Percentiles rank a stretch among this genome's conserved stretches.
These are phyloP conservation scores for Flaveria robusta DNA, from an alignment of 129 eudicot species.

Conservation along the genomic window DNA sequence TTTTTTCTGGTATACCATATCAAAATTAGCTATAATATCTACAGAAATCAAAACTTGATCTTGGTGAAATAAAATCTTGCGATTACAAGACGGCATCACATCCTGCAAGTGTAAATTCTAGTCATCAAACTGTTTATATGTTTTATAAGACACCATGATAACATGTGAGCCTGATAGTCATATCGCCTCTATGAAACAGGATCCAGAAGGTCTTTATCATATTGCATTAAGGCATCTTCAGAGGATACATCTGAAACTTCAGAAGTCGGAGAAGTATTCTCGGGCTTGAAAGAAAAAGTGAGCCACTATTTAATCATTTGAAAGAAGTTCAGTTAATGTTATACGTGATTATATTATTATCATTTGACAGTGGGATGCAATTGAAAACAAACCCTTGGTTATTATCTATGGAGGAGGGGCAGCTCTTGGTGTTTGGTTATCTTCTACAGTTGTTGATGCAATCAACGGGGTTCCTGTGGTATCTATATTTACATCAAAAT, in stretches of 20 bases:
- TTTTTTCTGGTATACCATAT: too few species aligned
- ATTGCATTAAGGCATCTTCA: constrained; percentile 39
- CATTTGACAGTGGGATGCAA: constrained; percentile 45
- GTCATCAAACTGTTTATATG: background rate
- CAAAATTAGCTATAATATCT: background rate
- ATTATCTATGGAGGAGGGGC: constrained; percentile 47
- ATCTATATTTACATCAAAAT: constrained; percentile 7
- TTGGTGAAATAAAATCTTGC: background rate
- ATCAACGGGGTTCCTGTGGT: constrained; percentile 45
- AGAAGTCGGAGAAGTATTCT: constrained; percentile 34
- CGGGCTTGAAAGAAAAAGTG: constrained; percentile 40
- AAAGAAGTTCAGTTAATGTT: background rate
- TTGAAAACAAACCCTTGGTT: constrained; percentile 44
- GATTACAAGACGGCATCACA: background rate
- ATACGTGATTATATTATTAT: background rate
- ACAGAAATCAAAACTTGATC: background rate
- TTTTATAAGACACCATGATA: background rate
- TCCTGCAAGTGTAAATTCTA: background rate
- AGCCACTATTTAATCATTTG: constrained; percentile 10
- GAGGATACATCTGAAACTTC: constrained; percentile 41
- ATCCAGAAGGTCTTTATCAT: constrained; percentile 35
- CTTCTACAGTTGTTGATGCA: constrained; percentile 33
- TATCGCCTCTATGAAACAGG: constrained; percentile 31
- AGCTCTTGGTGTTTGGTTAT: constrained; percentile 40
- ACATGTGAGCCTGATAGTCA: constrained; percentile 11